Evolutionary conservation across 306 rosid genomes (phyloP), one percentile per base, ranked within the genome.

Genomic region (Casuarina cunninghamiana): DNA sequence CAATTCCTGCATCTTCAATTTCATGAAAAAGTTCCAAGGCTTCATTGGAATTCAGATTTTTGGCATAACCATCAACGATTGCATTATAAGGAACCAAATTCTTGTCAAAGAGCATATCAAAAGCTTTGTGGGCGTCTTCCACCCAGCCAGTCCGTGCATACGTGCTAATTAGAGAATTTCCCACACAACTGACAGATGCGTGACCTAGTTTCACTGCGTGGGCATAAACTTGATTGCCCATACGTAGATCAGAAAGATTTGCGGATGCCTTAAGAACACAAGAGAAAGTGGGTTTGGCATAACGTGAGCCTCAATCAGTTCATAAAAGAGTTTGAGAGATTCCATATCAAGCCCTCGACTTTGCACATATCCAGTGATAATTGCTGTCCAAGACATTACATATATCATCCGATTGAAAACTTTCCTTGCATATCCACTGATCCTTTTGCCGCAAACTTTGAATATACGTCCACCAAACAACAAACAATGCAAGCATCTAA

Each of bases 371-470:
- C 83, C 90, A 1, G 86, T 41, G 45, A 88, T 86, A 69, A 90
- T 78, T 11, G 88, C 87, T 35, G 94, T 90, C 94, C 94, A 90
- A 39, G 90, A 86, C 88, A 90, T 71, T 71, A 88, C 90, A 83
- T 83, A 51, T 74, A 71, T 50, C 82, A 86, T 88, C 6, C 77
- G 72, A 79, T 88, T 45, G 68, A 86, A 90, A 2, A 86, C 80
- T 76, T 62, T 84, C 71, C 90, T 84, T 39, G 89, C 71, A 60
- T 76, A 44, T 75, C 80, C 35, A 86, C 39, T 0, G 84, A 77
- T 44, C 84, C 91, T 55, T 79, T 75, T 48, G 62, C 77, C 1
- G 72, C 45, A 77, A 86, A 90, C 82, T 90, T 88, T 6, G 87
- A 87, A 80, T 86, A 88, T 92, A 90, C 63, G 67, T 90, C 85